Percentiles rank a stretch among this genome's conserved stretches.
phyloP scores from a whole-genome alignment of 2,329 filamentous ascomycete genomes.

The Penicillium sp. region DNA sequence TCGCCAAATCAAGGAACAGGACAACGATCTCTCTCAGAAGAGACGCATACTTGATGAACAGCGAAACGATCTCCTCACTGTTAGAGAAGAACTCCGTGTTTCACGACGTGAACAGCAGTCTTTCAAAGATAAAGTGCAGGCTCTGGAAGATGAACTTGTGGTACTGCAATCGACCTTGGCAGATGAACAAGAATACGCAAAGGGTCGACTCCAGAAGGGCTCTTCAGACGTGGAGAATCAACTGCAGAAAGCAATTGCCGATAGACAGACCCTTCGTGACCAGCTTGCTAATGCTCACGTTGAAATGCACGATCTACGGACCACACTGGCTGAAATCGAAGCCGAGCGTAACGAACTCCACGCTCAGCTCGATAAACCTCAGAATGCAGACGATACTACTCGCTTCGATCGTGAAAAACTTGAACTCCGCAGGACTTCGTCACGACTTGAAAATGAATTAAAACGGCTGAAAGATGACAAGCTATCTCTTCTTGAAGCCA shows the following conservation, averaged over 20 bases:
- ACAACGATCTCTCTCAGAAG: conserved; percentile 70
- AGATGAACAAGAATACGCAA: conserved; percentile 66
- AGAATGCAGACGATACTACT: conserved; percentile 61
- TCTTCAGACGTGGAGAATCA: conserved; percentile 64
- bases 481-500: conserved; percentile 59
- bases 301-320: conserved; percentile 64
- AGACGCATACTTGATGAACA: conserved; percentile 68
- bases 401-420: conserved; percentile 70
- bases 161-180: conserved; percentile 70
- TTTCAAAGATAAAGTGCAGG: conserved; percentile 67
- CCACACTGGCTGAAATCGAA: conserved; percentile 62
- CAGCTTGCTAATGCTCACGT: conserved; percentile 63
- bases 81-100: conserved; percentile 72
- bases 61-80: conserved; percentile 66
- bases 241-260: conserved; percentile 60
- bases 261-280: conserved; percentile 68
- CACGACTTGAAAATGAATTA: conserved; percentile 70
- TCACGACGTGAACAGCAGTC: conserved; percentile 66
- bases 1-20: conserved; percentile 75
- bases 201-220: conserved; percentile 60
- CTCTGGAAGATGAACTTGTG: conserved; percentile 76
- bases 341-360: conserved; percentile 71
- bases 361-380: conserved; percentile 60
- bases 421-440: conserved; percentile 68
- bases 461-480: conserved; percentile 69